Evolutionary conservation across 1,284 basidiomycete genomes (phyloP).

Genomic region (Ceratobasidium sp.): DNA sequence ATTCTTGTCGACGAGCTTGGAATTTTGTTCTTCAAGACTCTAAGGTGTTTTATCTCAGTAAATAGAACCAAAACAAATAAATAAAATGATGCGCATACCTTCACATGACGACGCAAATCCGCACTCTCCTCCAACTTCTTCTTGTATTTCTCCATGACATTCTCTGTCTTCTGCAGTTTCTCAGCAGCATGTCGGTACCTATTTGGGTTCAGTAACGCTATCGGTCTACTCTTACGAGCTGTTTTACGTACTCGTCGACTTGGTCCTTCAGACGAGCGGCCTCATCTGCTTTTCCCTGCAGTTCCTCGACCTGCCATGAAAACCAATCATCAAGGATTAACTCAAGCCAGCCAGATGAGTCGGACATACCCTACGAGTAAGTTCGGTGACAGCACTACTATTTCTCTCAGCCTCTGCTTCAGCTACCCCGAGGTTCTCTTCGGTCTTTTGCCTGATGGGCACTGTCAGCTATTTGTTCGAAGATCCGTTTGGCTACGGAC

Average conservation of each 20-base stretch:
- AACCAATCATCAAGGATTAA: not conserved
- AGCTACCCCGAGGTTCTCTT: constrained; percentile 81
- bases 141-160: constrained; percentile 98
- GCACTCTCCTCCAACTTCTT: constrained; percentile 96
- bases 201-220: too few relatives aligned
- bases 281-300: constrained; percentile 80
- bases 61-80: not conserved
- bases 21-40: constrained; percentile 91
- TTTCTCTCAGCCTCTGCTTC: constrained; percentile 84
- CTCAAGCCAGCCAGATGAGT: not conserved
- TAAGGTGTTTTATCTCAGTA: constrained; percentile 48
- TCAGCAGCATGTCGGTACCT: constrained; percentile 91
- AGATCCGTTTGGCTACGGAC: constrained; percentile 49
- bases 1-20: constrained; percentile 89
- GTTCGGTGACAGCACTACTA: constrained; percentile 67
- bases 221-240: too few relatives aligned
- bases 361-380: constrained; percentile 65
- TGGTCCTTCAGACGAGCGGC: constrained; percentile 86
- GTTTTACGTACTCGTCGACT: constrained; percentile 84
- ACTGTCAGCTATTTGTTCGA: not conserved
- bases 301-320: constrained; percentile 67
- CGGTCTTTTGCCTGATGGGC: constrained; percentile 77
- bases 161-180: constrained; percentile 90
- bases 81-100: too few relatives aligned
- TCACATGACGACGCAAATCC: constrained; percentile 84